Percentiles rank a stretch among this genome's conserved stretches.
Evolutionary conservation across 164 flowering plant species (phyloP).

Genomic region (Magnolia sinica): DNA sequence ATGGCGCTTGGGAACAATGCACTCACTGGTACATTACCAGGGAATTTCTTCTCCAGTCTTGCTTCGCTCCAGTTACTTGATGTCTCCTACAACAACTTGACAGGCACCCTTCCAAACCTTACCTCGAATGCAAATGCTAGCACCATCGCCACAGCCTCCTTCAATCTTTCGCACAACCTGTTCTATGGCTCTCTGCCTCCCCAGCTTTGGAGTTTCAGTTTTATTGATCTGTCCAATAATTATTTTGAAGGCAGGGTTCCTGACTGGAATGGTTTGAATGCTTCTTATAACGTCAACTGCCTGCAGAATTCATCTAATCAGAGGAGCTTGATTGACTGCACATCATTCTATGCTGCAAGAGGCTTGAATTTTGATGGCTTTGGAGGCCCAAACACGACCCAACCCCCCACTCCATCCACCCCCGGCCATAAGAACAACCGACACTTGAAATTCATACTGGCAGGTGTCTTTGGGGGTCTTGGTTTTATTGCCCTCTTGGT

Average conservation of each 20-base stretch:
- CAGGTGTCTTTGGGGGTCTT: conserved; percentile 66
- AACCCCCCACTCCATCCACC: conserved; percentile 20
- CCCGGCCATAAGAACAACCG: conserved; percentile 30
- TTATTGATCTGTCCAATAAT: conserved; percentile 57
- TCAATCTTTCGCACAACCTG: conserved; percentile 59
- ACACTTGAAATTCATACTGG: conserved; percentile 42
- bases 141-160: conserved; percentile 13
- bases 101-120: conserved; percentile 44
- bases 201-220: conserved; percentile 26
- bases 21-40: conserved; percentile 43
- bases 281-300: conserved; percentile 57
- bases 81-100: conserved; percentile 41
- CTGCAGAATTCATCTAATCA: conserved; percentile 55
- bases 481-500: conserved; percentile 48
- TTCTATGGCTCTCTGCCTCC: conserved; percentile 53
- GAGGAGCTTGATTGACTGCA: conserved; percentile 50
- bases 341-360: conserved; percentile 50
- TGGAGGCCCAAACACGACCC: conserved; percentile 36
- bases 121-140: conserved; percentile 68
- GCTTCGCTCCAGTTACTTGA: conserved; percentile 33
- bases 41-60: conserved; percentile 35
- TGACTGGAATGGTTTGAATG: conserved; percentile 23
- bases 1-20: conserved; percentile 35
- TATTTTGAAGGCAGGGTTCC: conserved; percentile 65
- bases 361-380: conserved; percentile 65